Evolutionary conservation across 108 stramenopile genomes (phyloP), one percentile per base, ranked within the genome.

Genomic region (Pseudonitzschia multiseries): DNA sequence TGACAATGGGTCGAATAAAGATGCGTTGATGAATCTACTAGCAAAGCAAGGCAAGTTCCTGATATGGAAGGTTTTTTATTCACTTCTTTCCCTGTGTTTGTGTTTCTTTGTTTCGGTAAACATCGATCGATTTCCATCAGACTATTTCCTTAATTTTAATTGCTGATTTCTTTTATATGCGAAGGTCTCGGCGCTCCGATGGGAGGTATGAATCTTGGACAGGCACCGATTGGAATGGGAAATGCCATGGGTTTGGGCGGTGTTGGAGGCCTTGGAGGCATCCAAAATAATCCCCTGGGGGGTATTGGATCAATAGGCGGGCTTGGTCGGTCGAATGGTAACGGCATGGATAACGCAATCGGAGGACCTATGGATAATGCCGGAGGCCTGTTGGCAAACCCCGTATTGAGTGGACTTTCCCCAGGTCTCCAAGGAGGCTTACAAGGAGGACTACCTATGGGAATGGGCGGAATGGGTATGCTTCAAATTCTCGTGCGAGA

Each of bases 21-120:
- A 79, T 28, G 79, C 79, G 29, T 66, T 79, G 42, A 79, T 79
- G 79, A 79, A 74, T 46, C 72, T 79, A 17, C 50, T 79, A 4
- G 64, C 79, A 18, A 56, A 72, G 21, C 79, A 79, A 65, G 79
- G 79, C 33, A 18, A 33, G 61, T 62, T 4, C 4, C 2, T 13
- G 22, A 26, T 48, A 20, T 24, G n/a, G n/a, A n/a, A n/a, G n/a
- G n/a, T n/a, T n/a, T 12, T 20, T 40, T 40, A 62, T 62, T 22
- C 40, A 36, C 20, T 33, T 62, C 36, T 62, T n/a, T 33, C 1
- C 14, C 8, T 3, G 36, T 62, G 3, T 40, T 40, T n/a, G 36
- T n/a, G n/a, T 62, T 48, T 14, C 12, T 1, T 18, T 48, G 14
- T 48, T 18, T 14, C 12, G 9, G 1, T 18, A 10, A 14, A 48